These are phyloP conservation scores for Trichoderma sp. DNA, from an alignment of 2,329 filamentous ascomycete species.

Conservation along the genomic window DNA sequence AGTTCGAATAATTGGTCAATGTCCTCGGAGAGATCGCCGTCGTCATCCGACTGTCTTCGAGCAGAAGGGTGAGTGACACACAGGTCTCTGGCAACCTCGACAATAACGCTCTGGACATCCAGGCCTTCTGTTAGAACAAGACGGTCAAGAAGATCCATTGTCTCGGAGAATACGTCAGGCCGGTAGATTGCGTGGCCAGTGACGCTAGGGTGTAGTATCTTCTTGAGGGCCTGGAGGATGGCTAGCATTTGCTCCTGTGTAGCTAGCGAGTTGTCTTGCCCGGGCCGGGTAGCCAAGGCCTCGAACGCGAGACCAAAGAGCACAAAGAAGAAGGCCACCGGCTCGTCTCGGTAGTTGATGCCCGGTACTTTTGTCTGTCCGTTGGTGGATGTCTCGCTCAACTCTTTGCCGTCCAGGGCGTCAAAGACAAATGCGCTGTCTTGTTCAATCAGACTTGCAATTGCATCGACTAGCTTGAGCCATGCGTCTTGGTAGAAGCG, in stretches of 20 bases:
- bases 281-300: constrained; percentile 78
- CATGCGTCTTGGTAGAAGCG: constrained; percentile 97
- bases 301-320: constrained; percentile 96
- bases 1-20: constrained; percentile 98
- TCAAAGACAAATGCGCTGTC: constrained; percentile 98
- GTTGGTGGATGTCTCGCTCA: constrained; percentile 45
- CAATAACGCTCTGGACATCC: constrained; percentile 86
- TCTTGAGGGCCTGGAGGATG: constrained; percentile 87
- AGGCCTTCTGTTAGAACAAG: constrained; percentile 88
- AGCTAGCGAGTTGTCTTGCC: constrained; percentile 50
- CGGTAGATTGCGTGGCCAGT: constrained; percentile 96
- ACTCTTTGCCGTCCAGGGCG: constrained; percentile 82
- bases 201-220: constrained; percentile 90
- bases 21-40: constrained; percentile 85
- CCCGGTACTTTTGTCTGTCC: constrained; percentile 63
- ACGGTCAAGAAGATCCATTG: constrained; percentile 91
- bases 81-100: constrained; percentile 86
- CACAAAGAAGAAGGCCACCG: constrained; percentile 98
- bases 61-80: constrained; percentile 91
- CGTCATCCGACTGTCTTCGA: constrained; percentile 52
- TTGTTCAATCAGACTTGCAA: constrained; percentile 94
- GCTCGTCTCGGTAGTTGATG: constrained; percentile 97
- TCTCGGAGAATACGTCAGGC: constrained; percentile 93
- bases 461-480: constrained; percentile 94
- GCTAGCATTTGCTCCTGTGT: constrained; percentile 78